phyloP scores from a whole-genome alignment of 1,139 yeast species.

The Saccharomycopsis phalli region DNA sequence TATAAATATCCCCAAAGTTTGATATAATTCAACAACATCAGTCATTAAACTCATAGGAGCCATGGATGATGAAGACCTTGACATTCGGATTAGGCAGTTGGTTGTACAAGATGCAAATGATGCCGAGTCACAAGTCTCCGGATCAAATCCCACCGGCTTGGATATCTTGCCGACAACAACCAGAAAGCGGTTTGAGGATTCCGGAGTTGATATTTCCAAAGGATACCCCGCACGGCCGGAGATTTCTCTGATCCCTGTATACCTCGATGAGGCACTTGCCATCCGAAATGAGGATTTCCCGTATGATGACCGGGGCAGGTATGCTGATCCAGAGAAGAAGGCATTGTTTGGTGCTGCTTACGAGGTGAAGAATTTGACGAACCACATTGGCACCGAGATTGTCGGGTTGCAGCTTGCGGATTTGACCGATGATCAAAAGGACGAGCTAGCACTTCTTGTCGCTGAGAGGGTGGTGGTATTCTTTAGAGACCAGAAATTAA shows the following conservation, averaged over 20 bases:
- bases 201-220: conserved; percentile 34
- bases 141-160: conserved; percentile 18
- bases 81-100: neutral
- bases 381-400: conserved; percentile 47
- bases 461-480: conserved; percentile 46
- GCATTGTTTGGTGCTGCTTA: conserved; percentile 43
- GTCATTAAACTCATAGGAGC: neutral
- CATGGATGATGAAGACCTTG: neutral
- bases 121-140: conserved; percentile 1
- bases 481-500: conserved; percentile 39
- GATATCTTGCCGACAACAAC: conserved; percentile 32
- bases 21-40: neutral
- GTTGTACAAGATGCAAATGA: neutral
- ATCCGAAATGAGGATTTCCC: conserved; percentile 36
- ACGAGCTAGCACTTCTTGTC: conserved; percentile 42
- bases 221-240: conserved; percentile 40
- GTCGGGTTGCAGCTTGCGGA: conserved; percentile 44
- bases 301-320: conserved; percentile 39
- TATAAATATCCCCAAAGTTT: too few species aligned
- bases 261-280: conserved; percentile 41
- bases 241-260: conserved; percentile 33
- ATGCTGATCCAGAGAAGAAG: conserved; percentile 47
- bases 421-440: conserved; percentile 42
- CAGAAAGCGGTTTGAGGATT: conserved; percentile 29
- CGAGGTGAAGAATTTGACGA: conserved; percentile 39